Conservation (phyloP, 73 alveolate genomes). For the Uronychia setigera region DNA sequence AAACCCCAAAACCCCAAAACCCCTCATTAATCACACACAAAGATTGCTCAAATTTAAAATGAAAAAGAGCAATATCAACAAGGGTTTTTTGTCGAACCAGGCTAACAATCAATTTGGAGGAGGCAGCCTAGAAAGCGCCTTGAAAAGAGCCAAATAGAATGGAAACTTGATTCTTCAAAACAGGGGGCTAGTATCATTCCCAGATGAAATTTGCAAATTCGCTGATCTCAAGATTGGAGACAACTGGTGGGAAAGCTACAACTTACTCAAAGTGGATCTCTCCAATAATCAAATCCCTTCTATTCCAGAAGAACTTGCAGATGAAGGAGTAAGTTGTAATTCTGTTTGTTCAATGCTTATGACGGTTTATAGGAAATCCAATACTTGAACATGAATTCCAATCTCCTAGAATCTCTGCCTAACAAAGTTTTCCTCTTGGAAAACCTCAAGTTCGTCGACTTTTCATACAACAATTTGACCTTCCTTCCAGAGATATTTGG, state of each 20-base stretch:
- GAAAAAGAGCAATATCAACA: background rate
- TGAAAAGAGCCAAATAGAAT: slow-evolving; percentile 60
- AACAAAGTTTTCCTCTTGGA: slow-evolving; percentile 64
- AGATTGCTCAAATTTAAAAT: no score
- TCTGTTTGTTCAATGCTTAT: no score
- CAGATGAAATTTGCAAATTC: slow-evolving; percentile 62
- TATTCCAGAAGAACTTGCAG: slow-evolving; percentile 71
- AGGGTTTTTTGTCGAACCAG: background rate
- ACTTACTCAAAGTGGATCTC: slow-evolving; percentile 76
- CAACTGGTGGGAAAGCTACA: slow-evolving; percentile 95
- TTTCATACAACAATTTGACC: slow-evolving; percentile 73
- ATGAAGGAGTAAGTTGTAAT: slow-evolving; percentile 30
- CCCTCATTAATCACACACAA: no score
- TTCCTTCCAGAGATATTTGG: slow-evolving; percentile 73
- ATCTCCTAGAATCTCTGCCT: slow-evolving; percentile 69
- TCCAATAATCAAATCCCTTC: slow-evolving; percentile 78
- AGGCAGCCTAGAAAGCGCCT: slow-evolving; percentile 35
- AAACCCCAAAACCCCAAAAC: no score
- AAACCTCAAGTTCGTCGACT: slow-evolving; percentile 80
- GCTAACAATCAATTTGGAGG: slow-evolving; percentile 15
- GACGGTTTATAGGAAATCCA: slow-evolving; percentile 59
- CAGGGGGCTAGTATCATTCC: slow-evolving; percentile 49
- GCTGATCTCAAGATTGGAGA: slow-evolving; percentile 61
- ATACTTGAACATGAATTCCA: slow-evolving; percentile 53
- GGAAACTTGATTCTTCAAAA: slow-evolving; percentile 51